Evolutionary conservation across 2,329 filamentous ascomycete species (phyloP), one percentile per base, ranked within the genome.

Genomic region (Cladosporium sphaerospermum): DNA sequence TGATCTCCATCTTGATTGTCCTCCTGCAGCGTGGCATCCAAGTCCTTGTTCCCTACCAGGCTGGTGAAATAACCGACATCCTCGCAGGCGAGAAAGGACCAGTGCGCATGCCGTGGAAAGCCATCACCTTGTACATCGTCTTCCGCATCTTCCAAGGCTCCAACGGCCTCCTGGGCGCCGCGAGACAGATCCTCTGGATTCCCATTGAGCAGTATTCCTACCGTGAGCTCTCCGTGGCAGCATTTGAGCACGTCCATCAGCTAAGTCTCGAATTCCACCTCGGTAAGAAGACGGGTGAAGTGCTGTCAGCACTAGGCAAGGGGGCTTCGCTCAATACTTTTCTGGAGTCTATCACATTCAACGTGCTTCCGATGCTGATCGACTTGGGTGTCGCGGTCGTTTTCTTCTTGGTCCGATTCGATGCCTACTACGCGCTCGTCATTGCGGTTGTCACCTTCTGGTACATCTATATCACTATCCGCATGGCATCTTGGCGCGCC

Each of bases 171-270:
- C 79, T 99, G 33, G 90, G 90, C 7, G 92, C 89, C 1, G 64
- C 88, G 33, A 82, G 93, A 58, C 86, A 89, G 18, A 83, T 89
- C 34, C 76, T 99, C 33, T 99, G 93, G 93, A 93, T 99, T 47
- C 92, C 93, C 0, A 90, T 99, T 54, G 89, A 91, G 34, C 93
- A 99, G 69, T 96, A 97, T 69, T 96, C 92, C 0, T 99, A 96
- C 71, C 86, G 89, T 65, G 89, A 93, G 59, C 79, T 99, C 54
- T 96, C 91, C 5, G 93, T 93, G 2, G 91, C 93, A 13, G 89
- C 92, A 9, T 99, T 99, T 67, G 92, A 97, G 72, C 93, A 99
- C 68, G 93, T 99, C 18, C 93, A 99, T 70, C 86, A 86, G 47
- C 82, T 99, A 33, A 96, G 91, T 69, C 79, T 97, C 59, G 93